Evolutionary conservation across 176 grass and related monocot genomes (phyloP).

Genomic region (Saccharum spontaneum): DNA sequence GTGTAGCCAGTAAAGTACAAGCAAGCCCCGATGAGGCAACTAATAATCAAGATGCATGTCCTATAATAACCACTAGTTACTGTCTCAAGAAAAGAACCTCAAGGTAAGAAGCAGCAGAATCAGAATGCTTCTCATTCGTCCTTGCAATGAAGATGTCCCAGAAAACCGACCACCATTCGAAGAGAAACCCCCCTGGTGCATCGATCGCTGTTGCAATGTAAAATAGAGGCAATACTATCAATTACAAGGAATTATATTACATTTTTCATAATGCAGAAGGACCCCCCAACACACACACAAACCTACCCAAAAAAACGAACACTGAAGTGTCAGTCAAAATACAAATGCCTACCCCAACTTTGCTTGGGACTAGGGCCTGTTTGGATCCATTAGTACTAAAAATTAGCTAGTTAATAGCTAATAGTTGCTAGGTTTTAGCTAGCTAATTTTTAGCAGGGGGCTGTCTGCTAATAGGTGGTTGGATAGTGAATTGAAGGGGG

Average conservation of each 20-base stretch:
- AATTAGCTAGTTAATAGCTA: no score
- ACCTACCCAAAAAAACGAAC: no score
- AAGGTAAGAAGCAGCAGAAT: constrained; percentile 64
- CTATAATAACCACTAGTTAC: constrained; percentile 43
- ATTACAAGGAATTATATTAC: background rate
- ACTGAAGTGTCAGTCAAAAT: background rate
- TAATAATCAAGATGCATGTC: constrained; percentile 29
- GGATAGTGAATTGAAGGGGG: no score
- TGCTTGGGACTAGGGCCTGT: background rate
- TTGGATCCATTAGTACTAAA: no score
- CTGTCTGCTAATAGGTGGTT: no score
- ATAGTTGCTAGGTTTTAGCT: no score
- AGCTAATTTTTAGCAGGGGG: no score
- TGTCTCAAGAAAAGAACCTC: constrained; percentile 38
- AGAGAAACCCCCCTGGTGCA: constrained; percentile 69
- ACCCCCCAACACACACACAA: no score
- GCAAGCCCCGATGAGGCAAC: background rate
- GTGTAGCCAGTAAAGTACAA: background rate
- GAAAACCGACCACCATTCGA: constrained; percentile 86
- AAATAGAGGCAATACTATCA: background rate
- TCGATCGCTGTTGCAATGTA: constrained; percentile 55
- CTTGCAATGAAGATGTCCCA: constrained; percentile 88
- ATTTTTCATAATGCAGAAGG: constrained; percentile 25
- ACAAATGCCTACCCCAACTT: background rate
- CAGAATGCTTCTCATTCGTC: constrained; percentile 73